Percentiles rank a stretch among this genome's conserved stretches.
Evolutionary conservation across 2,329 filamentous ascomycete species (phyloP).

Genomic region (Clarireedia homoeocarpa): DNA sequence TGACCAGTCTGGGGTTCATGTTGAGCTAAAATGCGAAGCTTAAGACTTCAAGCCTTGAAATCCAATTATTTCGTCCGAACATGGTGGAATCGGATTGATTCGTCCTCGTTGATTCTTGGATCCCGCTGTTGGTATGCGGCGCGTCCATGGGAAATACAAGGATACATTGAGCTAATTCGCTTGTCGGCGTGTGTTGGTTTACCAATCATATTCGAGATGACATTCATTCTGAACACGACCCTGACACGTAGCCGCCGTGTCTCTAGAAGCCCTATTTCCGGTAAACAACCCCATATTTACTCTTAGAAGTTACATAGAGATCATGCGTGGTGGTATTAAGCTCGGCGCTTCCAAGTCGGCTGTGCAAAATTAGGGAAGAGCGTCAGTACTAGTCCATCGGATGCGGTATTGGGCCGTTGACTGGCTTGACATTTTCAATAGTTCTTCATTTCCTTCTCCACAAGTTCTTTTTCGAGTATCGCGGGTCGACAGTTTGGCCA

Average conservation of each 20-base stretch:
- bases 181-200: conserved; percentile 16
- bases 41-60: background rate
- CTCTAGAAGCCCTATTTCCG: background rate
- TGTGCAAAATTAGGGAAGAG: conserved; percentile 18
- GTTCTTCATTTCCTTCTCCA: background rate
- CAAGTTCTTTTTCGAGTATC: background rate
- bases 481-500: conserved; percentile 1
- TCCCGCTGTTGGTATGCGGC: conserved; percentile 18
- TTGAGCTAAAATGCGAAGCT: background rate
- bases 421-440: background rate
- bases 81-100: background rate
- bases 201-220: conserved; percentile 17
- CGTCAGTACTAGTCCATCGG: conserved; percentile 10
- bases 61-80: background rate
- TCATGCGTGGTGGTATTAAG: background rate
- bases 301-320: background rate
- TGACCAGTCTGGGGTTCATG: conserved; percentile 16
- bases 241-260: conserved; percentile 24
- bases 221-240: conserved; percentile 21
- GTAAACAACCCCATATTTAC: background rate
- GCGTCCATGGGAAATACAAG: conserved; percentile 16
- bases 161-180: conserved; percentile 8
- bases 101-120: conserved; percentile 8
- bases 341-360: conserved; percentile 22
- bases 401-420: conserved; percentile 14